These are phyloP conservation scores for Pelargonium myrrhifolium DNA, from an alignment of 441 rosid species.

Conservation along the genomic window DNA sequence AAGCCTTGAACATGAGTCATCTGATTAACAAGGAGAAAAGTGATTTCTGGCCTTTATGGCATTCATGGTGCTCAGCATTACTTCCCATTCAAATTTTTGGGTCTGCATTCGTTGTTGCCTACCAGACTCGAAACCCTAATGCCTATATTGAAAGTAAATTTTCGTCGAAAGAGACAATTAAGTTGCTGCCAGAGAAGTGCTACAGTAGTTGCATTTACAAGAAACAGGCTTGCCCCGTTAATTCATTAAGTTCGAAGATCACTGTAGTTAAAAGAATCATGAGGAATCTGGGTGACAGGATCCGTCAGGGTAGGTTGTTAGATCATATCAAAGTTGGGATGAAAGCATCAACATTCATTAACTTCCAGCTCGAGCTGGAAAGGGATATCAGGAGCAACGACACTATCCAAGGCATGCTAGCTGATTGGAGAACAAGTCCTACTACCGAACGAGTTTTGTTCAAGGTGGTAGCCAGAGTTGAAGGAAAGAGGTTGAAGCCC, in stretches of 20 bases:
- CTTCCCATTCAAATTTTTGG: constrained; percentile 51
- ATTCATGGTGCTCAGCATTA: constrained; percentile 36
- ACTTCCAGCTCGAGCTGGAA: constrained; percentile 58
- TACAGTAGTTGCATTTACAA: constrained; percentile 26
- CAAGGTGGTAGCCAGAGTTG: constrained; percentile 46
- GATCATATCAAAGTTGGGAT: constrained; percentile 39
- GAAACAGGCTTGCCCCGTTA: constrained; percentile 27
- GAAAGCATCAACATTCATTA: constrained; percentile 38
- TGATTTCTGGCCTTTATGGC: constrained; percentile 26
- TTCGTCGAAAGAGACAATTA: constrained; percentile 34
- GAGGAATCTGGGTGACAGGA: constrained; percentile 29
- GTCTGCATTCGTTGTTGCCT: constrained; percentile 51
- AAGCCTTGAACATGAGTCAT: constrained; percentile 21
- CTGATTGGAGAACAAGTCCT: constrained; percentile 66
- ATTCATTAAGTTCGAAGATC: constrained; percentile 39
- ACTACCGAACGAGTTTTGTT: constrained; percentile 54
- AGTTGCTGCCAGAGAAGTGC: constrained; percentile 56
- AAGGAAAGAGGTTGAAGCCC: constrained; percentile 50
- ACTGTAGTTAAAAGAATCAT: constrained; percentile 36
- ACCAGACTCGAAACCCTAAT: constrained; percentile 34
- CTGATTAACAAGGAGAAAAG: constrained; percentile 12
- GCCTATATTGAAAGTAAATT: constrained; percentile 34
- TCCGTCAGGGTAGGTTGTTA: constrained; percentile 15
- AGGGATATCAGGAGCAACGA: constrained; percentile 35
- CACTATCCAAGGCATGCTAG: constrained; percentile 22